Evolutionary conservation across 345 rosid species (phyloP).

Genomic region (rapeseed (Brassica napus)): DNA sequence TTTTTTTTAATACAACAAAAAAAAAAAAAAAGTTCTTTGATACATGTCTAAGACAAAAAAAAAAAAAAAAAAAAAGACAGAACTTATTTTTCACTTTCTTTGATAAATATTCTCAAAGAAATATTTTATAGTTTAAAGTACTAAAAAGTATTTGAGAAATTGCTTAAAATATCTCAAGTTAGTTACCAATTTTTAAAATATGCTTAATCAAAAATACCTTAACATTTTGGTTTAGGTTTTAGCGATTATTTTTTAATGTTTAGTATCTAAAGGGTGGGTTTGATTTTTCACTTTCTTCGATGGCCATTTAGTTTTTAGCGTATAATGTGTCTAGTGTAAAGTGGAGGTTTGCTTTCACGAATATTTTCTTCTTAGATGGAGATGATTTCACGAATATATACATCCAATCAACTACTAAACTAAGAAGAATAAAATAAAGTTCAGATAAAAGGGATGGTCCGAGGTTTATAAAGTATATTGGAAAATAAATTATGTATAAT

Average conservation of each 20-base stretch:
- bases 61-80: too few species aligned
- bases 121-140: background rate
- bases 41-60: too few species aligned
- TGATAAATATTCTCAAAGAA: background rate
- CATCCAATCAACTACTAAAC: constrained; percentile 18
- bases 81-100: background rate
- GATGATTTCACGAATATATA: constrained; percentile 25
- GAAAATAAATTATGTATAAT: background rate
- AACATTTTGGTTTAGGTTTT: too few species aligned
- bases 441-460: constrained; percentile 24
- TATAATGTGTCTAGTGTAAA: constrained; percentile 7
- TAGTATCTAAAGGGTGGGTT: too few species aligned
- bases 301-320: constrained; percentile 13
- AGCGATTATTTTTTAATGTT: too few species aligned
- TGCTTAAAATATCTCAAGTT: too few species aligned
- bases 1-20: too few species aligned
- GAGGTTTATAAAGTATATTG: constrained; percentile 16
- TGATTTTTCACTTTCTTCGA: background rate
- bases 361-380: constrained; percentile 19
- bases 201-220: too few species aligned
- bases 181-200: too few species aligned
- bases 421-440: constrained; percentile 27
- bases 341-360: constrained; percentile 24
- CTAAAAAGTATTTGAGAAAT: background rate
- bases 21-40: too few species aligned